Evolutionary conservation across 2,329 filamentous ascomycete genomes (phyloP), one percentile per base, ranked within the genome.

Genomic region (Xylariaceae sp.): DNA sequence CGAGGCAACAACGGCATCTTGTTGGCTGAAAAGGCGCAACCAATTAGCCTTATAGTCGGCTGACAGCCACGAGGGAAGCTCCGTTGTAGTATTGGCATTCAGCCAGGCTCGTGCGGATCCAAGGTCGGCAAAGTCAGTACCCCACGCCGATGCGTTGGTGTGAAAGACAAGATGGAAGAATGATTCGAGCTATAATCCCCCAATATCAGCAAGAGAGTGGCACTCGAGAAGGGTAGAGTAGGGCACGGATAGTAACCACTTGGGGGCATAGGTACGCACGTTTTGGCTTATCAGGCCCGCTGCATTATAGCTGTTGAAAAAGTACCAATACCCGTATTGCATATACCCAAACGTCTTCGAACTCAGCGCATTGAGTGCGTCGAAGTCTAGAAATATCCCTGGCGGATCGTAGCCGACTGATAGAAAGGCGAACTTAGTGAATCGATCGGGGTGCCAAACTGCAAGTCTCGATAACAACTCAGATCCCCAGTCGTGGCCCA

Each of bases 401-500:
- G 50, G 41, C 23, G 50, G 27, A 3, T 18, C 15, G 42, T 57
- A 61, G 10, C 44, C 48, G 11, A 54, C 47, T 18, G 53, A 45
- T 2, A 63, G 47, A 23, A 61, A 63, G 24, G 56, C 49, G 21
- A 61, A 41, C 16, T 43, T 40, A 13, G 42, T 44, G 33, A 63
- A 58, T 8, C 49, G 42, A 6, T 32, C 44, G 21, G 33, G 57
- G 43, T 23, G 43, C 52, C 26, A 63, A n/a, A 33, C 30, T 36
- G 10, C 50, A 35, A 32, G 50, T 48, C 36, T 50, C 43, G 51
- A 39, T 6, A 53, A 21, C n/a, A 48, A 27, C 8, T 32, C 30
- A 35, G 37, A 24, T 26, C 46, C 55, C 20, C 42, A 65, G 20
- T 75, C 72, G 20, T 75, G 73, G 0, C 71, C 72, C 3, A 74